Conservation (phyloP, 768 basidiomycete species). For the Rhodotorula taiwanensis region DNA sequence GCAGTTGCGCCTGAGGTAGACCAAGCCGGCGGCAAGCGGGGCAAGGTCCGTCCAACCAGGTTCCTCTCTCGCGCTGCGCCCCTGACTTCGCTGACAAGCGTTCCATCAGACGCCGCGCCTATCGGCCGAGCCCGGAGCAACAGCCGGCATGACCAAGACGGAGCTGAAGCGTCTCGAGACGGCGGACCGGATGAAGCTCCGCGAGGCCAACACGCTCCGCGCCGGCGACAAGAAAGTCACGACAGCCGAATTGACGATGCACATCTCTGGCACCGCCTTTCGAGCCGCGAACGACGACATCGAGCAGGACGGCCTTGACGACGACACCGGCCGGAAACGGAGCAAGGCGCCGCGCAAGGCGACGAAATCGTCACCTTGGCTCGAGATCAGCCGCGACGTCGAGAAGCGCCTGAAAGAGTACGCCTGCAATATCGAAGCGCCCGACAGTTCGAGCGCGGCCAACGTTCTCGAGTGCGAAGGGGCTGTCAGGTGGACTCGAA, state of each 20-base stretch:
- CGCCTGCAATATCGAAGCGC: slow-evolving; percentile 13
- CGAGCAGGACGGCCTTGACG: neutral
- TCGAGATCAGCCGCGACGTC: slow-evolving; percentile 10
- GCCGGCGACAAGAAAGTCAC: slow-evolving; percentile 19
- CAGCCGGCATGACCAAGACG: slow-evolving; percentile 1
- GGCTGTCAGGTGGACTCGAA: slow-evolving; percentile 26
- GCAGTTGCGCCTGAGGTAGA: neutral
- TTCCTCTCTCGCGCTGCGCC: neutral
- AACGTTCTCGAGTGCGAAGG: slow-evolving; percentile 9
- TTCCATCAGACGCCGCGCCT: neutral
- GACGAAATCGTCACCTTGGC: slow-evolving; percentile 16
- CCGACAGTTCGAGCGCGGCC: neutral
- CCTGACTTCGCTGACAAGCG: neutral
- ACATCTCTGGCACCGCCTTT: slow-evolving; percentile 29
- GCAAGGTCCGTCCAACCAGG: neutral
- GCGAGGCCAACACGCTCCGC: slow-evolving; percentile 25
- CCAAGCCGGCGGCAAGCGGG: neutral
- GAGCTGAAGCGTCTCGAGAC: slow-evolving; percentile 27
- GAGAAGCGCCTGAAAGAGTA: neutral
- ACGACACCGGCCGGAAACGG: neutral
- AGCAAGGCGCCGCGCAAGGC: slow-evolving; percentile 4
- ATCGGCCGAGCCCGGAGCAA: neutral
- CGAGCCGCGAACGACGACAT: neutral
- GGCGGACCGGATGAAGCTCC: slow-evolving; percentile 7
- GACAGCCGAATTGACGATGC: slow-evolving; percentile 27